Evolutionary conservation across 164 flowering plant species (phyloP).

Genomic region (Akebia trifoliata): DNA sequence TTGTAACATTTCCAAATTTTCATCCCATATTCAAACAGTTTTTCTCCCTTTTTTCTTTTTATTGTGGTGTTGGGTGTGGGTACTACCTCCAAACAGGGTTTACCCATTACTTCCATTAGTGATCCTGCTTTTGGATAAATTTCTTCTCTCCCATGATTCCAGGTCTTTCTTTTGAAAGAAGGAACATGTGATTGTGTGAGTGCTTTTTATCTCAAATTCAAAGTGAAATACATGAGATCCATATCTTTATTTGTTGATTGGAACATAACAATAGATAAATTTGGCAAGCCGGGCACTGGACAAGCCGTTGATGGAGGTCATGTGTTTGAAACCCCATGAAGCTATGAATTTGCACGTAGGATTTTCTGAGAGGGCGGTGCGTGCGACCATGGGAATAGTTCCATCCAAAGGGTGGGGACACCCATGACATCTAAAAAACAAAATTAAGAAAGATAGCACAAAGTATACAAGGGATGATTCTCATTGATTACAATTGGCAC

Average conservation of each 20-base stretch:
- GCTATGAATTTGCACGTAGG: no score
- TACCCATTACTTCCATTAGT: neutral
- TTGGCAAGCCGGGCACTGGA: neutral
- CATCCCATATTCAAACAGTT: no score
- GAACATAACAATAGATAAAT: neutral
- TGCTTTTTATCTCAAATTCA: slow-evolving; percentile 1
- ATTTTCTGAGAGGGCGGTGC: no score
- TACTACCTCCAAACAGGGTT: neutral
- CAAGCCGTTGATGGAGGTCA: no score
- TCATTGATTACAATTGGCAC: slow-evolving; percentile 1
- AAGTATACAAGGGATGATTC: neutral
- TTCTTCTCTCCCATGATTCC: slow-evolving; percentile 1
- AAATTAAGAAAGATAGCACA: no score
- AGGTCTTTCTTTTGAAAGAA: slow-evolving; percentile 3
- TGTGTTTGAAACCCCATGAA: no score
- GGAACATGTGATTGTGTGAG: neutral
- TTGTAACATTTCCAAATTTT: no score
- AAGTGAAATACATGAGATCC: slow-evolving; percentile 1
- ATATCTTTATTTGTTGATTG: neutral
- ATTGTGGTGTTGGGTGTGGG: neutral
- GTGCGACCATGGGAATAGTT: no score
- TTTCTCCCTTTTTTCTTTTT: neutral
- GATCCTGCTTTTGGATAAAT: slow-evolving; percentile 1
- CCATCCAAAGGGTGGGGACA: no score
- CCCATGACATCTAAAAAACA: no score